Base-by-base conservation (phyloP, 1,284 basidiomycete species). In the Mycena citricolor region DNA sequence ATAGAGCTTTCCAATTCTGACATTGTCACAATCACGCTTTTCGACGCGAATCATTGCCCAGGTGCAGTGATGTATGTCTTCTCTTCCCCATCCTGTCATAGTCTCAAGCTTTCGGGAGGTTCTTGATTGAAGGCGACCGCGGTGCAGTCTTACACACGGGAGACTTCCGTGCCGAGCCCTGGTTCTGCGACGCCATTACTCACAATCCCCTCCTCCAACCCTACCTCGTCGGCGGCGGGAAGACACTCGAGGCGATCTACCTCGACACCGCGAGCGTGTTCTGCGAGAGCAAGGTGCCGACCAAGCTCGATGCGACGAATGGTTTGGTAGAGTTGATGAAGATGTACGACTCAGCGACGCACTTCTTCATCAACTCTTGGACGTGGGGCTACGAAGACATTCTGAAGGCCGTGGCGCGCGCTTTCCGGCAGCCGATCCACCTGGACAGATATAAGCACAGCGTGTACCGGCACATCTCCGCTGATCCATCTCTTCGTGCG, bases 1-100 rank as follows among this genome's bases (percentile, higher is more conserved):
- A 71, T 83, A 31, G 77, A 82, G 14, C 66, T 94, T 16, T 73
- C 68, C 7, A 71, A 77, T 5, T 69, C 69, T 8, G 77, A 84
- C 44, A 64, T 61, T 0, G 78, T 93, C 3, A 82, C 71, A 0
- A 75, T 97, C 46, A 95, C 92, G 0, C 72, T 90, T 3, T 67
- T 97, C 12, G 88, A 94, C 55, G 93, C 94, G 2, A 97, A 97
- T 59, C 94, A 97, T 61, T 97, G 93, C 62, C 92, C 91, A 8
- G 94, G 94, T 0, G 85, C 90, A 0, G 81, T 90, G 22, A 97
- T 97, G 94, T 94, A 57, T 34, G 81, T 63, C 3, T 35, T 25
- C 31, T 13, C 22, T 16, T 14, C 26, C 11, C 31, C 10, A 10
- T 29, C 30, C 24, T 33, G 43, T 36, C 31, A 28, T 7, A 24